A percentile compares a stretch with the other conserved stretches of the same genome.
These are phyloP conservation scores for Gossypium longicalyx DNA, from an alignment of 345 rosid species.

Conservation along the genomic window DNA sequence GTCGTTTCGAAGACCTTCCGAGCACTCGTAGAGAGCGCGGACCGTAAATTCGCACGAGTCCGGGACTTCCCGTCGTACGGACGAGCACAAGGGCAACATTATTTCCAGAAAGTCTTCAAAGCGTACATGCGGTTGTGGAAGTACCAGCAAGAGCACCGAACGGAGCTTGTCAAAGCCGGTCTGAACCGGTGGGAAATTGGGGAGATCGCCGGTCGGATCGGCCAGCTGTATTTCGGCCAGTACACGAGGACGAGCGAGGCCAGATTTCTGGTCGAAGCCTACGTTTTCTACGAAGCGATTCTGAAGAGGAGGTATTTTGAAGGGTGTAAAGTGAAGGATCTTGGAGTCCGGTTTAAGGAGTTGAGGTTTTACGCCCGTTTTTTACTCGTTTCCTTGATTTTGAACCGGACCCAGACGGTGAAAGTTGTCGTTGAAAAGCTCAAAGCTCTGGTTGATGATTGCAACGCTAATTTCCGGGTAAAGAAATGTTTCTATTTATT, in stretches of 20 bases:
- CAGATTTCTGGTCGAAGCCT: constrained; percentile 78
- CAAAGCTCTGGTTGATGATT: constrained; percentile 57
- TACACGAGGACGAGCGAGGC: constrained; percentile 92
- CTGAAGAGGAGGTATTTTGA: constrained; percentile 70
- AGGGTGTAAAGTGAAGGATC: constrained; percentile 51
- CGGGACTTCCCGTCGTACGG: constrained; percentile 80
- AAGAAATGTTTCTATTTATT: neutral
- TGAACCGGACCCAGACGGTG: constrained; percentile 62
- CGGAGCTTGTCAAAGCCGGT: constrained; percentile 66
- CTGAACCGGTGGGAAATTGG: constrained; percentile 96
- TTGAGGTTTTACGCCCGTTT: constrained; percentile 86
- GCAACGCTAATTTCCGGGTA: constrained; percentile 75
- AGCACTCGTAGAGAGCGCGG: constrained; percentile 76
- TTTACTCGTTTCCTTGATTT: constrained; percentile 69
- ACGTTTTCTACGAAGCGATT: constrained; percentile 91
- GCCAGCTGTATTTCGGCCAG: constrained; percentile 90
- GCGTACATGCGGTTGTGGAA: constrained; percentile 95
- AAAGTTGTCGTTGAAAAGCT: constrained; percentile 42
- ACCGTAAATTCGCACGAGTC: constrained; percentile 80
- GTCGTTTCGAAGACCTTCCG: constrained; percentile 53
- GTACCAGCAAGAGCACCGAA: constrained; percentile 83
- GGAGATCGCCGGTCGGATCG: constrained; percentile 99
- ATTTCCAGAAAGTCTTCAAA: constrained; percentile 79
- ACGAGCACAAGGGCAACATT: constrained; percentile 43
- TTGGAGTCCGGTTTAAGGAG: constrained; percentile 78